Percentiles rank a stretch among this genome's conserved stretches.
Conservation (phyloP, 2,329 filamentous ascomycete genomes). For the Cladosporium phlei region DNA sequence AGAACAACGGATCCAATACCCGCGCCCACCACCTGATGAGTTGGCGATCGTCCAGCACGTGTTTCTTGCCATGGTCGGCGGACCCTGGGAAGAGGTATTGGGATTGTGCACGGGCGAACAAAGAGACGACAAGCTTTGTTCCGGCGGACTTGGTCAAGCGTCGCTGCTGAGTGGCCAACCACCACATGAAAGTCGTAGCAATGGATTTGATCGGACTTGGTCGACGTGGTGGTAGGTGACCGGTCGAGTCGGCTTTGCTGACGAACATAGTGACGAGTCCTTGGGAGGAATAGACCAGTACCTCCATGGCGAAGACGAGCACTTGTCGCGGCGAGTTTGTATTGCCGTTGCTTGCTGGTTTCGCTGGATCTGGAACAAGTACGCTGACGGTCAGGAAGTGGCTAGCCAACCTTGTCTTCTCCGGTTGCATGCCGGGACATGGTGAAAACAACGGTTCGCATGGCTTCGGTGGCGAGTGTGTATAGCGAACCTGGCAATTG, state of each 20-base stretch:
- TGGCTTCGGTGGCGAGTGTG: slow-evolving; percentile 76
- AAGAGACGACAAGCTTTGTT: slow-evolving; percentile 64
- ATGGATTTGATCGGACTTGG: slow-evolving; percentile 71
- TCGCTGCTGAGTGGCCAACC: slow-evolving; percentile 51
- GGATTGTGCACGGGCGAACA: slow-evolving; percentile 86
- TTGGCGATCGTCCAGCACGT: slow-evolving; percentile 84
- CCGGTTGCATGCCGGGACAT: slow-evolving; percentile 64
- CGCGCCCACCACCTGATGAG: slow-evolving; percentile 95
- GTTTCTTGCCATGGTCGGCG: slow-evolving; percentile 76
- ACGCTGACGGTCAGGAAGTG: slow-evolving; percentile 65
- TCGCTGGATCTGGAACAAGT: slow-evolving; percentile 41
- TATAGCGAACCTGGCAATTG: slow-evolving; percentile 70
- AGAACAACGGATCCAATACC: slow-evolving; percentile 72
- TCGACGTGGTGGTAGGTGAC: slow-evolving; percentile 65
- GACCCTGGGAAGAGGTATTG: slow-evolving; percentile 96
- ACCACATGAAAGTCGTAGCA: slow-evolving; percentile 68
- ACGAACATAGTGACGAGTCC: slow-evolving; percentile 84
- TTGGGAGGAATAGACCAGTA: slow-evolving; percentile 77
- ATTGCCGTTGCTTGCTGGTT: slow-evolving; percentile 23
- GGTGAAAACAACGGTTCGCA: slow-evolving; percentile 74
- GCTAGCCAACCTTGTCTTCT: slow-evolving; percentile 79
- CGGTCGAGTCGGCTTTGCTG: slow-evolving; percentile 94
- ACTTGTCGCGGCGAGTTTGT: slow-evolving; percentile 39
- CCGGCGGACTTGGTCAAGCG: slow-evolving; percentile 52
- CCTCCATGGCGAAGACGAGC: slow-evolving; percentile 76